Evolutionary conservation across 192 early-diverging fungal genomes (phyloP), one percentile per base, ranked within the genome.

Genomic region (Podila epigama): DNA sequence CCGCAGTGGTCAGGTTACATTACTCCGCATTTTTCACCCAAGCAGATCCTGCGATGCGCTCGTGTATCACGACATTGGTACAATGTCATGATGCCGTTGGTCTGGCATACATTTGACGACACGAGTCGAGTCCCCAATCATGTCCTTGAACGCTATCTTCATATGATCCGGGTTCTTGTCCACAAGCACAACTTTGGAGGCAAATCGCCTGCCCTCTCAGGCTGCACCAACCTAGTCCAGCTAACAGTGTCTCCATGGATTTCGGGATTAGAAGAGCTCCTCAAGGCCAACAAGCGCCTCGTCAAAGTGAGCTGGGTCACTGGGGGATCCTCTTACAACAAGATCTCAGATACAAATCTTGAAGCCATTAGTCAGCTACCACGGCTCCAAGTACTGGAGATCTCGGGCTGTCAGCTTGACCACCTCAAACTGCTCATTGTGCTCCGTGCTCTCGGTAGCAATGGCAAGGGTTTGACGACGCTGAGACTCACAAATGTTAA

Each of bases 71-170:
- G 34, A 12, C 39, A 41, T 13, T 41, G 58, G 58, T 36, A 41
- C 39, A 22, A 42, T 11, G 58, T 59, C 11, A 28, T 59, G 58
- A 59, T 34, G n/a, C 58, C 58, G 0, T 29, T 59, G 37, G 37
- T 59, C 11, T 59, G 58, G 58, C 12, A 22, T 22, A 11, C 34
- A 7, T n/a, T 59, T 36, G 40, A 59, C 20, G 58, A 44, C 58
- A 20, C 36, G 5, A 18, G n/a, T 4, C 27, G 6, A 31, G n/a
- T n/a, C n/a, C n/a, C n/a, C n/a, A n/a, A n/a, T n/a, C n/a, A n/a
- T n/a, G n/a, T 32, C 13, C 18, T 36, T 58, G 32, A 58, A 36
- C 7, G 8, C 9, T 4, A 20, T 59, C n/a, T n/a, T n/a, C n/a
- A n/a, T n/a, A n/a, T n/a, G n/a, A n/a, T n/a, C 58, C 58, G 37